A percentile compares a stretch with the other conserved stretches of the same genome.
These are phyloP conservation scores for Globisporangium takayamanum DNA, from an alignment of 352 stramenopile genomes.

Conservation along the genomic window DNA sequence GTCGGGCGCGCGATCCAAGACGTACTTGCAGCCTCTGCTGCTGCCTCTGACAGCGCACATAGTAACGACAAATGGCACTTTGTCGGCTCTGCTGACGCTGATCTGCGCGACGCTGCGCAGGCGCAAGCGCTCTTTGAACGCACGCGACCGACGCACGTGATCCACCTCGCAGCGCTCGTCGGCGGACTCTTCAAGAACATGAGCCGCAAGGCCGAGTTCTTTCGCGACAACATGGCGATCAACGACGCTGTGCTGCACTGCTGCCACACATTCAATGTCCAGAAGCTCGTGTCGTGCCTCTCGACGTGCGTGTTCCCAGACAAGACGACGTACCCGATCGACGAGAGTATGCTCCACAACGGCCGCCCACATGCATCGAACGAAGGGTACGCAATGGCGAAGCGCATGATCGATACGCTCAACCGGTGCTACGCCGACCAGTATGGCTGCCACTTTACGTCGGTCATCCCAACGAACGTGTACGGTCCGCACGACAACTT, in stretches of 20 bases:
- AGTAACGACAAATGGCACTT: slow-evolving; percentile 89
- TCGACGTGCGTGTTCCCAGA: slow-evolving; percentile 99
- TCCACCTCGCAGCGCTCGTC: slow-evolving; percentile 96
- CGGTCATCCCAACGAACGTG: slow-evolving; percentile 99
- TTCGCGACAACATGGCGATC: slow-evolving; percentile 97
- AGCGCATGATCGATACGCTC: slow-evolving; percentile 98
- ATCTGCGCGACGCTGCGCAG: slow-evolving; percentile 83
- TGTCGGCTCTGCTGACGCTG: slow-evolving; percentile 90
- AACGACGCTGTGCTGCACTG: slow-evolving; percentile 98
- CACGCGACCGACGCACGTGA: slow-evolving; percentile 93
- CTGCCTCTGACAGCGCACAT: not conserved
- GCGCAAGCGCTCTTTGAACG: slow-evolving; percentile 92
- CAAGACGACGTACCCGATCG: slow-evolving; percentile 97
- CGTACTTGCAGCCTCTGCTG: slow-evolving; percentile 21
- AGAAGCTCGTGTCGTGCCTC: slow-evolving; percentile 97
- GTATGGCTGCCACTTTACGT: slow-evolving; percentile 97
- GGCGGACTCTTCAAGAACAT: slow-evolving; percentile 85
- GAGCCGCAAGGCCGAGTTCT: slow-evolving; percentile 95
- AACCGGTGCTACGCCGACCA: slow-evolving; percentile 96
- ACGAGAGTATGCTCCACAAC: slow-evolving; percentile 96
- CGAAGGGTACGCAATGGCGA: slow-evolving; percentile 96
- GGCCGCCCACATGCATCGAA: slow-evolving; percentile 77
- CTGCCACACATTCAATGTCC: slow-evolving; percentile 79
- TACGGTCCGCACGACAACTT: slow-evolving; percentile 99
- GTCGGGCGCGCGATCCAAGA: slow-evolving; percentile 82